Base-by-base conservation (phyloP, 768 basidiomycete species). In the Tylopilus subfusipes region DNA sequence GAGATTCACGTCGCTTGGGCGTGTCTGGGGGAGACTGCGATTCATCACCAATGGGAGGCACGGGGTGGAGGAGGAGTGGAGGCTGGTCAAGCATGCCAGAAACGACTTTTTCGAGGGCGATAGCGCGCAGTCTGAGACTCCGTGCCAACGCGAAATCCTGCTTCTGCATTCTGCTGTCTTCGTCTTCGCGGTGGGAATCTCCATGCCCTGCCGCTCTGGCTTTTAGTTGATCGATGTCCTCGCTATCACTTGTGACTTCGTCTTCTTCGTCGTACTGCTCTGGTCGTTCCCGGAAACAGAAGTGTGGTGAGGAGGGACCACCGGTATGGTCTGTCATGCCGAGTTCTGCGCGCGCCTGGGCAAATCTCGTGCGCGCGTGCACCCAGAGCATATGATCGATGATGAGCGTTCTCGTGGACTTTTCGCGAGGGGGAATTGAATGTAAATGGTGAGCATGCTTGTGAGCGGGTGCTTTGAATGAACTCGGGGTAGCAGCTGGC, bases 361-460 rank as follows among this genome's bases (percentile, higher is more conserved):
- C 84, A 59, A 90, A 89, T 54, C 91, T 80, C 14, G 90, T 90
- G 58, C 85, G 77, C 12, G 79, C 84, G 69, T 93, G 91, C 8
- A 86, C 86, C 88, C 88, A 93, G 46, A 92, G 75, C 78, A 91
- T 83, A 70, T 93, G 88, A 70, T 93, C 91, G 52, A 93, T 83
- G 62, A 93, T 93, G 53, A 93, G 76, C 11, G 90, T 93, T 30
- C 90, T 77, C 9, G 90, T 92, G n/a, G 87, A 88, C 75, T 93
- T 93, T 70, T 93, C 90, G 36, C 88, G 75, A 3, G 89, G 91
- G 3, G 90, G 90, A 30, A 93, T 92, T 2, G 88, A 84, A 66
- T 93, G 90, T 2, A 93, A 72, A 66, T 93, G 89, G 67, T 93
- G 91, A 0, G 90, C 90, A 76, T 92, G 89, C 60, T 86, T 90